These are phyloP conservation scores for Penicillium parvum DNA, from an alignment of 495 filamentous ascomycete species.

Conservation along the genomic window DNA sequence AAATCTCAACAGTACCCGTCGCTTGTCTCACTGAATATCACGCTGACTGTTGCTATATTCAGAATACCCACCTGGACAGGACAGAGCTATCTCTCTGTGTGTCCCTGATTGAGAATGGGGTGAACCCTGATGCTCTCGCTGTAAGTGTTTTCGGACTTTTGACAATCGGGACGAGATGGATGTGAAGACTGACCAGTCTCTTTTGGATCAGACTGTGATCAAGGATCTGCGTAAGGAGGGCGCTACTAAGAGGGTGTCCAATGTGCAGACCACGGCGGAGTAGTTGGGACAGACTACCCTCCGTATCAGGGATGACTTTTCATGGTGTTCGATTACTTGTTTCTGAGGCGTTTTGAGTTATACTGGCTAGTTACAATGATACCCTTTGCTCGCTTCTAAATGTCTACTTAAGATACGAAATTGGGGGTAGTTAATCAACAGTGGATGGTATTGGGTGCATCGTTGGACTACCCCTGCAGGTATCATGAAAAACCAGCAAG, in stretches of 20 bases:
- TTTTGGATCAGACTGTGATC: slow-evolving; percentile 56
- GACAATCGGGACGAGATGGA: too few relatives aligned
- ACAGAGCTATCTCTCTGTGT: slow-evolving; percentile 90
- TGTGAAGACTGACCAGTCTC: background rate
- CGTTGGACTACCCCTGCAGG: slow-evolving; percentile 10
- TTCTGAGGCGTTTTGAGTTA: slow-evolving; percentile 13
- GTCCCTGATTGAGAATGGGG: slow-evolving; percentile 93
- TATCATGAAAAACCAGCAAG: too few relatives aligned
- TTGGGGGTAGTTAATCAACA: background rate
- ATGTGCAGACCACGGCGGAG: slow-evolving; percentile 21
- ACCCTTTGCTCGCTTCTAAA: slow-evolving; percentile 12
- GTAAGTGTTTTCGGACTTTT: slow-evolving; percentile 48
- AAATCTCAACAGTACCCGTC: too few relatives aligned
- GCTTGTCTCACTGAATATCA: too few relatives aligned
- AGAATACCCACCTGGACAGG: slow-evolving; percentile 92
- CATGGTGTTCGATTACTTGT: background rate
- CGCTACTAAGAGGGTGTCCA: slow-evolving; percentile 10
- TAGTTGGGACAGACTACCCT: slow-evolving; percentile 4
- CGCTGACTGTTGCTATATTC: too few relatives aligned
- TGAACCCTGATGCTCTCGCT: slow-evolving; percentile 91
- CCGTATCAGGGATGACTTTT: background rate
- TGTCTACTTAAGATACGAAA: slow-evolving; percentile 6
- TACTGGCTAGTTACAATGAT: slow-evolving; percentile 10
- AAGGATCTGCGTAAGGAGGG: slow-evolving; percentile 66
- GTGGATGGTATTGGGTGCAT: too few relatives aligned